Conservation (phyloP, 2,329 filamentous ascomycete genomes). For the Ramichloridium luteum region DNA sequence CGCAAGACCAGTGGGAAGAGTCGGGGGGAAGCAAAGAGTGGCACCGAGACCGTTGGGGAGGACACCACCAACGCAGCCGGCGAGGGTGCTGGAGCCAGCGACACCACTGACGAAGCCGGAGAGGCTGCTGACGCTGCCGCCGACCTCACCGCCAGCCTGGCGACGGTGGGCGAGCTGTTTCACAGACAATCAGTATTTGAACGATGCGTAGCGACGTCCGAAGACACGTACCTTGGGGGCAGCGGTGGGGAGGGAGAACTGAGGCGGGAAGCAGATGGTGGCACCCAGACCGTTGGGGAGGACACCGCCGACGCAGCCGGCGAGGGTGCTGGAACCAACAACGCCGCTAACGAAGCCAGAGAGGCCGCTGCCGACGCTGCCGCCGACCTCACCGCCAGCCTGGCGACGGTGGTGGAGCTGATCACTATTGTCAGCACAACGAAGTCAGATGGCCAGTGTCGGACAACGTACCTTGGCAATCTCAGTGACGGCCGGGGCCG, state of each 20-base stretch:
- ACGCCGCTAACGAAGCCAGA: neutral
- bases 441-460: no score
- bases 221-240: conserved; percentile 1
- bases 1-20: no score
- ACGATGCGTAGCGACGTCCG: no score
- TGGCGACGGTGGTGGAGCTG: neutral
- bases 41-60: neutral
- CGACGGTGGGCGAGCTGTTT: no score
- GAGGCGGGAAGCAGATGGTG: neutral
- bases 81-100: conserved; percentile 1
- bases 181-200: no score
- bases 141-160: neutral
- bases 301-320: conserved; percentile 1
- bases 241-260: neutral
- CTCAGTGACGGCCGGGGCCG: neutral
- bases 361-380: neutral
- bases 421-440: no score
- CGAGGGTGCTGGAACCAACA: conserved; percentile 1
- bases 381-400: neutral
- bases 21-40: conserved; percentile 1
- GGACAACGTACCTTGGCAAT: no score
- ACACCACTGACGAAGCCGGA: neutral
- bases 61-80: neutral
- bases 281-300: neutral
- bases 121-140: neutral